A percentile compares a stretch with the other conserved stretches of the same genome.
These are phyloP conservation scores for Citrus medica DNA, from an alignment of 345 rosid genomes.

Conservation along the genomic window DNA sequence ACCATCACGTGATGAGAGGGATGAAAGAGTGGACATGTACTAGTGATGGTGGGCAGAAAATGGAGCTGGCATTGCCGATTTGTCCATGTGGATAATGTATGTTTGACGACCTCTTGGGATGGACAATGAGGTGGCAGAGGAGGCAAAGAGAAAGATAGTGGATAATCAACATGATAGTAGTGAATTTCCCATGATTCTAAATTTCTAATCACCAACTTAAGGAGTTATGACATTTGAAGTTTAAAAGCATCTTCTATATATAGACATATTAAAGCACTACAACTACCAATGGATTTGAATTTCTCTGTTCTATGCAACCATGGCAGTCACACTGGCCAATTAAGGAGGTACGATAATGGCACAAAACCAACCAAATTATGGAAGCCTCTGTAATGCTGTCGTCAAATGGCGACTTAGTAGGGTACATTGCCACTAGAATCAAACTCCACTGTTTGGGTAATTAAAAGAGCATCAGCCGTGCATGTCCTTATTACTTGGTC, in stretches of 20 bases:
- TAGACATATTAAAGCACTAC: background rate
- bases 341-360: too few relatives aligned
- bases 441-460: too few relatives aligned
- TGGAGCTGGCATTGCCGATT: conserved; percentile 28
- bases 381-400: too few relatives aligned
- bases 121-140: background rate
- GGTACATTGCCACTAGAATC: too few relatives aligned
- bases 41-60: conserved; percentile 39
- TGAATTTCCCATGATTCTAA: background rate
- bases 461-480: too few relatives aligned
- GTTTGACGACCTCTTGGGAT: conserved; percentile 5
- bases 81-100: conserved; percentile 48
- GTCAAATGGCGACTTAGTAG: too few relatives aligned
- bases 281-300: too few relatives aligned
- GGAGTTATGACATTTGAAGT: background rate
- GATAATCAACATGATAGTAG: conserved; percentile 3
- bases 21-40: conserved; percentile 41
- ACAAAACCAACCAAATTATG: too few relatives aligned
- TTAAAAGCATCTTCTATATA: background rate
- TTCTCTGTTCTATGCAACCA: too few relatives aligned
- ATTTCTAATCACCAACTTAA: conserved; percentile 24
- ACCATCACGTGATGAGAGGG: conserved; percentile 28
- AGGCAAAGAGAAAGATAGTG: conserved; percentile 13
- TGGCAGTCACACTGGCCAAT: too few relatives aligned
- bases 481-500: too few relatives aligned